Conservation (phyloP, 2,329 filamentous ascomycete species). For the Blastomyces percursus region DNA sequence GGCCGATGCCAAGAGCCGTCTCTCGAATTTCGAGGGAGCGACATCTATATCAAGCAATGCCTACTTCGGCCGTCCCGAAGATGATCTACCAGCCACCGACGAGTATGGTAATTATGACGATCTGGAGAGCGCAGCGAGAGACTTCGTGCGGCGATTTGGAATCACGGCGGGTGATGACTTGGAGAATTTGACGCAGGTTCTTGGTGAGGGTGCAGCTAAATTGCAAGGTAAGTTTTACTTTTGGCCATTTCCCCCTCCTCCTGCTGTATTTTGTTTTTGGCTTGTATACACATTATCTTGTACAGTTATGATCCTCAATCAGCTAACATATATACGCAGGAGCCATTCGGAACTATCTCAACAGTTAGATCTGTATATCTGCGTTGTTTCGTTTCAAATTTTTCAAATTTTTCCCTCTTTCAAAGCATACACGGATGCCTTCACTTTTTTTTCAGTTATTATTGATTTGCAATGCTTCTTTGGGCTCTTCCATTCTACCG, state of each 20-base stretch:
- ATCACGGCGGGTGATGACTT: conserved; percentile 93
- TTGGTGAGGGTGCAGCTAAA: conserved; percentile 75
- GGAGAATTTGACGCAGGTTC: conserved; percentile 71
- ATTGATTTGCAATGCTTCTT: neutral
- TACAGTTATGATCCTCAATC: neutral
- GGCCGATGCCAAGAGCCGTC: conserved; percentile 72
- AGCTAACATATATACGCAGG: conserved; percentile 19
- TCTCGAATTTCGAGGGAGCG: conserved; percentile 89
- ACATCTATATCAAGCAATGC: conserved; percentile 89
- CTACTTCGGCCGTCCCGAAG: conserved; percentile 91
- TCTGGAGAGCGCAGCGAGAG: conserved; percentile 84
- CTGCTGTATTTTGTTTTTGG: neutral
- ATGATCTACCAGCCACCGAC: conserved; percentile 55
- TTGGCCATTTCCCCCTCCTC: neutral
- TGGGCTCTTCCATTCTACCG: neutral
- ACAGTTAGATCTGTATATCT: conserved; percentile 29
- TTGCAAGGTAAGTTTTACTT: conserved; percentile 54
- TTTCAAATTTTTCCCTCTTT: conserved; percentile 1
- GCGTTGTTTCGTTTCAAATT: conserved; percentile 3
- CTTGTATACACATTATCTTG: neutral
- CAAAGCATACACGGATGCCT: neutral
- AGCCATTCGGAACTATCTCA: conserved; percentile 40
- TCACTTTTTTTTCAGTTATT: neutral
- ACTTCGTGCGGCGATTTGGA: conserved; percentile 90
- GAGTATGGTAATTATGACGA: conserved; percentile 65